Conservation (phyloP, 768 basidiomycete species). For the Royoungia palumana region DNA sequence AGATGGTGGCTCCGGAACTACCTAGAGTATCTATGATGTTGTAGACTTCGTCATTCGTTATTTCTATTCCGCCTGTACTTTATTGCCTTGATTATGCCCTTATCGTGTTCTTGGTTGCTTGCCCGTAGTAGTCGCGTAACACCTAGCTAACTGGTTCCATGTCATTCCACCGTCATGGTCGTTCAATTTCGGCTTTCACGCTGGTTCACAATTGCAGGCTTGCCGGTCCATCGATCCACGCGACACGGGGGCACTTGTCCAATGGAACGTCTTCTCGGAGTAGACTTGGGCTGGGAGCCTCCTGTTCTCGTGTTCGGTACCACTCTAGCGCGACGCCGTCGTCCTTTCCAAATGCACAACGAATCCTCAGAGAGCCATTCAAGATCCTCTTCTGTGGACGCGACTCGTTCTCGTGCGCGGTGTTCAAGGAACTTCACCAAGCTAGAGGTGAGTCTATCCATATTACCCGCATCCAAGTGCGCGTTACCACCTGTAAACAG, state of each 20-base stretch:
- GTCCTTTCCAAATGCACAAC: not conserved
- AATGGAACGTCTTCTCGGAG: not conserved
- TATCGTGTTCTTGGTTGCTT: constrained; percentile 12
- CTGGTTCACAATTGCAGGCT: not conserved
- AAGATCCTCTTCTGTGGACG: constrained; percentile 87
- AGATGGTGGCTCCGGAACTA: constrained; percentile 28
- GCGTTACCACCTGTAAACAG: too few species aligned
- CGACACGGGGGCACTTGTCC: not conserved
- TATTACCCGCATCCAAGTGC: not conserved
- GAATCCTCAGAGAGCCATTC: constrained; percentile 39
- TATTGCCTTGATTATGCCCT: constrained; percentile 8
- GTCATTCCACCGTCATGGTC: not conserved
- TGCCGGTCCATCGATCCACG: too few species aligned
- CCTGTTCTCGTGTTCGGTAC: not conserved
- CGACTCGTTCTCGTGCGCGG: constrained; percentile 80
- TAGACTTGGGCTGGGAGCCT: not conserved
- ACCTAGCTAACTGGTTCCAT: too few species aligned
- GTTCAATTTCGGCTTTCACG: not conserved
- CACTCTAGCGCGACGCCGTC: not conserved
- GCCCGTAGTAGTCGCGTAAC: not conserved
- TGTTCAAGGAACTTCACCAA: constrained; percentile 59
- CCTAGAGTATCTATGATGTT: constrained; percentile 14
- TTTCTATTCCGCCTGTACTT: constrained; percentile 9
- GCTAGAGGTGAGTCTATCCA: constrained; percentile 53
- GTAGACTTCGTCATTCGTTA: constrained; percentile 10